Evolutionary conservation across 495 filamentous ascomycete species (phyloP).

Genomic region (Talaromyces adpressus): DNA sequence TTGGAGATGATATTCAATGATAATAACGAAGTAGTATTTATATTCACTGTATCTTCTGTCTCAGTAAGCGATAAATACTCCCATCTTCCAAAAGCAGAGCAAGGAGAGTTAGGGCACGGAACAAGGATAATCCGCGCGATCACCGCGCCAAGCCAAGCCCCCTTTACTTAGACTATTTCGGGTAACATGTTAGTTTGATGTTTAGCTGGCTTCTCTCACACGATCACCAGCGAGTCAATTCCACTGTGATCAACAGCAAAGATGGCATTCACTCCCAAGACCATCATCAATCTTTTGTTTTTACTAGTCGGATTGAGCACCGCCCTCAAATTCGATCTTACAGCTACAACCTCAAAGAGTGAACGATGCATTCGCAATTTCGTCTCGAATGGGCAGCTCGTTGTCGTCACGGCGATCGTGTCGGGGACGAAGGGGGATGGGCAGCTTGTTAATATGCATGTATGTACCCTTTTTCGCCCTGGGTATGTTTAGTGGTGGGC

Average conservation of each 20-base stretch:
- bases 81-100: not conserved
- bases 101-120: not conserved
- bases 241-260: not conserved
- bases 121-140: not conserved
- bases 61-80: not conserved
- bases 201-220: constrained; percentile 7
- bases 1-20: constrained; percentile 1
- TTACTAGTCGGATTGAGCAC: constrained; percentile 29
- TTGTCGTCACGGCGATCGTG: constrained; percentile 95
- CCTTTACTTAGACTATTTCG: not conserved
- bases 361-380: constrained; percentile 97
- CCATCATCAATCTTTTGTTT: constrained; percentile 33
- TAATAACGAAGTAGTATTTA: not conserved
- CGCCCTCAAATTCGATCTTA: constrained; percentile 90
- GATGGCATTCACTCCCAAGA: constrained; percentile 27
- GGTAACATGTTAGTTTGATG: constrained; percentile 1
- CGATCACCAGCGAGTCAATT: not conserved
- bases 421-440: constrained; percentile 84
- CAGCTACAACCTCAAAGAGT: constrained; percentile 57
- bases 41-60: not conserved
- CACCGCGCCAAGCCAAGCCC: not conserved
- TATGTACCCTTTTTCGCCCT: constrained; percentile 38
- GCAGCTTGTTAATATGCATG: constrained; percentile 90
- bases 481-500: not conserved
- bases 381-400: constrained; percentile 83